phyloP scores from a whole-genome alignment of 345 rosid species.

The Boechera divaricarpa region DNA sequence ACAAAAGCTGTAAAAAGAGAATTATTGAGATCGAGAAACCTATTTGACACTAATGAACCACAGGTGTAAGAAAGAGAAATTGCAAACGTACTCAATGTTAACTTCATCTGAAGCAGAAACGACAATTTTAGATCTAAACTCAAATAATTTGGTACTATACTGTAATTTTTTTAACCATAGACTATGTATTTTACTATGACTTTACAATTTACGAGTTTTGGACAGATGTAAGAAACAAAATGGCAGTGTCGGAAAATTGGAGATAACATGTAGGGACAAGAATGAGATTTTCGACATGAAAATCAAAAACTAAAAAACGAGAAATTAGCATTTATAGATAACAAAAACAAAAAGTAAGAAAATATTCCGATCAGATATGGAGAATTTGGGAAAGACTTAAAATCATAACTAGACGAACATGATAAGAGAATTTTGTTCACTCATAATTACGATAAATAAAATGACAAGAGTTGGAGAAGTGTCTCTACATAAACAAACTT shows the following conservation, averaged over 20 bases:
- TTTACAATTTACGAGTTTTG: conserved; percentile 1
- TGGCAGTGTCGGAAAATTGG: conserved; percentile 8
- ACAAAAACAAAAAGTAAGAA: not conserved
- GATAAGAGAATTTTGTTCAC: conserved; percentile 24
- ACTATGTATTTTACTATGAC: not conserved
- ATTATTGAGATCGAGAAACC: not conserved
- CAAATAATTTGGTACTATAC: not conserved
- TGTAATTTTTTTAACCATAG: not conserved
- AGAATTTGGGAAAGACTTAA: not conserved
- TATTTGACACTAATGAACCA: not conserved
- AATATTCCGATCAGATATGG: not conserved
- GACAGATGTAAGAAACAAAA: conserved; percentile 28
- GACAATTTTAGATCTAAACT: not conserved
- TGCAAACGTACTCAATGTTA: not conserved
- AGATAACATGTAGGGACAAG: not conserved
- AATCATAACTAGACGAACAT: conserved; percentile 31
- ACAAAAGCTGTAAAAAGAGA: conserved; percentile 10
- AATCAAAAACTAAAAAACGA: not conserved
- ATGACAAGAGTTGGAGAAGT: not conserved
- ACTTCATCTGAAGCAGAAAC: not conserved
- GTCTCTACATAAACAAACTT: conserved; percentile 30
- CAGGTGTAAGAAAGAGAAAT: not conserved
- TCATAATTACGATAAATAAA: conserved; percentile 21
- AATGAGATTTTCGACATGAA: not conserved
- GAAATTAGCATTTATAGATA: not conserved